A percentile compares a stretch with the other conserved stretches of the same genome.
These are phyloP conservation scores for Monosporascus sp. DNA, from an alignment of 2,329 filamentous ascomycete species.

Conservation along the genomic window DNA sequence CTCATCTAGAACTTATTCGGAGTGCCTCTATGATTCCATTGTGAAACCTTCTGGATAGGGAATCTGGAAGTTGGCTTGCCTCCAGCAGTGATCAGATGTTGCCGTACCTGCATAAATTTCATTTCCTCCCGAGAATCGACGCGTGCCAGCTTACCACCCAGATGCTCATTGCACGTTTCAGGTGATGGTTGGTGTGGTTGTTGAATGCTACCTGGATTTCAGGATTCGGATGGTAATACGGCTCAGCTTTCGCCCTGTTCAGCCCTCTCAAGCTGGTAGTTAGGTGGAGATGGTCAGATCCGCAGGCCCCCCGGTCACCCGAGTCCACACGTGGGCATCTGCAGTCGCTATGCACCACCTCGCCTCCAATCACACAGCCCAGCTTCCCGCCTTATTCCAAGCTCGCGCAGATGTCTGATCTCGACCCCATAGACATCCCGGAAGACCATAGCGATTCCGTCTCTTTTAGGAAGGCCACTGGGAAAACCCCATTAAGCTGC, in stretches of 20 bases:
- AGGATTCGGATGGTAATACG: not conserved
- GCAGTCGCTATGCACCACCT: not conserved
- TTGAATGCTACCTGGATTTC: not conserved
- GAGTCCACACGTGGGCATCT: not conserved
- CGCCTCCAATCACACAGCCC: not conserved
- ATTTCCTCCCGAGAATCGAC: not conserved
- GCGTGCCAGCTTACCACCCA: not conserved
- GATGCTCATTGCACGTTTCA: not conserved
- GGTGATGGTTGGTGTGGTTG: not conserved
- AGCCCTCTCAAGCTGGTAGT: no score
- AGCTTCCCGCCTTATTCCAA: not conserved
- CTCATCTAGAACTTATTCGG: no score
- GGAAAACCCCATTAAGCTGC: not conserved
- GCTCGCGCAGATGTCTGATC: not conserved
- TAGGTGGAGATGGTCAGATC: not conserved
- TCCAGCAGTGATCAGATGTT: not conserved
- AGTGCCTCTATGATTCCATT: not conserved
- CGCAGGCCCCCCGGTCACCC: not conserved
- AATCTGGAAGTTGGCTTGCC: not conserved
- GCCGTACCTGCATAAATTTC: not conserved
- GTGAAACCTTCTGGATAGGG: not conserved
- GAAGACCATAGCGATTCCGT: not conserved
- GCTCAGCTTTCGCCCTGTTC: not conserved
- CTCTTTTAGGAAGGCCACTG: not conserved
- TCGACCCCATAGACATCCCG: not conserved